Evolutionary conservation across 1,284 basidiomycete species (phyloP).

Genomic region (Melampsora larici-populina): DNA sequence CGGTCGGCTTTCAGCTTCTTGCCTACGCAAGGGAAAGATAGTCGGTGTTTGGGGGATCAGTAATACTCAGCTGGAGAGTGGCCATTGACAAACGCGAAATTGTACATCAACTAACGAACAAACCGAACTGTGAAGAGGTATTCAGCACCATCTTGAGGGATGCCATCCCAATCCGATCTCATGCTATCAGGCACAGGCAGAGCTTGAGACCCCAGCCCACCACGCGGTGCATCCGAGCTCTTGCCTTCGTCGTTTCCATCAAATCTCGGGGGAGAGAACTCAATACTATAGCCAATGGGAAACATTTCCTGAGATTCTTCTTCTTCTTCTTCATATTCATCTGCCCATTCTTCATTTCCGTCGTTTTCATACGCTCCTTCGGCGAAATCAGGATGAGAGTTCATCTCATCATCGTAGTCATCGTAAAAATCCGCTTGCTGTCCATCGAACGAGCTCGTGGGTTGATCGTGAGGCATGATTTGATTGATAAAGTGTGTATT

Average conservation of each 20-base stretch:
- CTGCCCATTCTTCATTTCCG: background rate
- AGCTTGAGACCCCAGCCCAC: slow-evolving; percentile 24
- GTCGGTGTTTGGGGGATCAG: background rate
- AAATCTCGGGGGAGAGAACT: background rate
- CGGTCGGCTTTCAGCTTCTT: slow-evolving; percentile 24
- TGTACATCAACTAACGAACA: background rate
- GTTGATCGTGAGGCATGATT: no score
- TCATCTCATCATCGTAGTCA: no score
- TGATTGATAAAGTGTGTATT: no score
- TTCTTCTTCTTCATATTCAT: slow-evolving; percentile 11
- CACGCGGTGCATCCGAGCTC: slow-evolving; percentile 3
- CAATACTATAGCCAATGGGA: slow-evolving; percentile 32
- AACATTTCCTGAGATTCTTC: slow-evolving; percentile 7
- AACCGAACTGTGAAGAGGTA: slow-evolving; percentile 33
- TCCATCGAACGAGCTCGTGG: no score
- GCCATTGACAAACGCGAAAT: background rate
- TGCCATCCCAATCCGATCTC: slow-evolving; percentile 13
- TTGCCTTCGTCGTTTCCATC: background rate
- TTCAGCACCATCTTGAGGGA: slow-evolving; percentile 22
- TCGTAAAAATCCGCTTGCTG: no score
- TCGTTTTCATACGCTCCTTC: background rate
- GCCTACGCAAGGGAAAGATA: background rate
- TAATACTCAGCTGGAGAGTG: background rate
- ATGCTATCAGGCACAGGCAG: slow-evolving; percentile 9
- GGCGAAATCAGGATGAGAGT: no score